A percentile compares a stretch with the other conserved stretches of the same genome.
Evolutionary conservation across 2,329 filamentous ascomycete species (phyloP).

Genomic region (Pseudopyricularia cyperi): DNA sequence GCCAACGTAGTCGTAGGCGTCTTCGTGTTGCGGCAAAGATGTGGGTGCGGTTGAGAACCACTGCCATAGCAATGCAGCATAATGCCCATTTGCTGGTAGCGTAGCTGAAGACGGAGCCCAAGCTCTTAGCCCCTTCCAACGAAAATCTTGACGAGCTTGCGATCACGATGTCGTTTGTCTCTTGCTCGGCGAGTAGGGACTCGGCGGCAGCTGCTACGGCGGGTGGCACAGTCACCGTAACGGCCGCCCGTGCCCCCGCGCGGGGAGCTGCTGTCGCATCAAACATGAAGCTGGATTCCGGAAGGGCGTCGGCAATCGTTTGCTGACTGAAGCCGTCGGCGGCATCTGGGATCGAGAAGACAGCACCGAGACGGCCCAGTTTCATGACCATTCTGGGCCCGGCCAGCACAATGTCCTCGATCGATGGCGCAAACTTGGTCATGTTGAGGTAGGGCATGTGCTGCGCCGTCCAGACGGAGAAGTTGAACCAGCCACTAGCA

Average conservation of each 20-base stretch:
- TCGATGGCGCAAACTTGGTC: conserved; percentile 46
- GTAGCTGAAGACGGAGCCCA: conserved; percentile 83
- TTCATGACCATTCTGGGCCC: conserved; percentile 59
- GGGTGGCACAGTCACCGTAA: conserved; percentile 11
- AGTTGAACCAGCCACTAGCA: conserved; percentile 34
- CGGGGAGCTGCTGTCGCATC: conserved; percentile 24
- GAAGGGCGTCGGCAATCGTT: conserved; percentile 45
- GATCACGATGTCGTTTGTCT: conserved; percentile 15
- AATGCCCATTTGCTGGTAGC: conserved; percentile 86
- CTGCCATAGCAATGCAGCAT: conserved; percentile 71
- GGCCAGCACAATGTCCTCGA: conserved; percentile 56
- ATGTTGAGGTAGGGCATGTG: conserved; percentile 33
- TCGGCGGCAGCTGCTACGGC: conserved; percentile 21
- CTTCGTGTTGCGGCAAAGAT: conserved; percentile 86
- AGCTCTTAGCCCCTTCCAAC: conserved; percentile 49
- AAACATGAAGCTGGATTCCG: conserved; percentile 21
- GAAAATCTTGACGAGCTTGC: conserved; percentile 33
- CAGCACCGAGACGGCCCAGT: conserved; percentile 52
- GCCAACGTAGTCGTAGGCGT: conserved; percentile 63
- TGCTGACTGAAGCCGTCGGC: conserved; percentile 48
- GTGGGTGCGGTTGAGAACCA: conserved; percentile 80
- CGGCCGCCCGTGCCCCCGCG: conserved; percentile 28
- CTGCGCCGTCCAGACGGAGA: conserved; percentile 39
- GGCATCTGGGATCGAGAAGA: conserved; percentile 45
- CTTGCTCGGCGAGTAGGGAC: conserved; percentile 22